Conservation (phyloP, 257 asterid species). For the Ehretia macrophylla region DNA sequence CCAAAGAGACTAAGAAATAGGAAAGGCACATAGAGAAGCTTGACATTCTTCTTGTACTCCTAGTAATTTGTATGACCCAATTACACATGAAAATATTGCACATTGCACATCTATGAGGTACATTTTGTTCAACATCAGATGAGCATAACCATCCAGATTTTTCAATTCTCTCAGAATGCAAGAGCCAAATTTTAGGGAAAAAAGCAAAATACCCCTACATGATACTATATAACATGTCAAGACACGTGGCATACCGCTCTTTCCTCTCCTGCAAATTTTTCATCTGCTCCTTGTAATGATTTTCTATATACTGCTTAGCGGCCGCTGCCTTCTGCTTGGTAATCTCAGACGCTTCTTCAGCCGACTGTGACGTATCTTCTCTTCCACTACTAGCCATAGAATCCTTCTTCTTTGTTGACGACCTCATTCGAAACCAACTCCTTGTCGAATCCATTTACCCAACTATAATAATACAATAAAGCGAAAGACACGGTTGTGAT, state of each 20-base stretch:
- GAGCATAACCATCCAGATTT: too few species aligned
- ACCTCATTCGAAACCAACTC: not conserved
- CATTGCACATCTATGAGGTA: too few species aligned
- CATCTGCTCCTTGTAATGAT: constrained; percentile 6
- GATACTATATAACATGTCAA: not conserved
- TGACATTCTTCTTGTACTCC: too few species aligned
- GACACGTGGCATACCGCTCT: not conserved
- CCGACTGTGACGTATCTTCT: not conserved
- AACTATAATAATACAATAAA: too few species aligned
- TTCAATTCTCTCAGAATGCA: not conserved
- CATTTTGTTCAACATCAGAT: too few species aligned
- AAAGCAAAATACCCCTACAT: not conserved
- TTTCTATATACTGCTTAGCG: constrained; percentile 6
- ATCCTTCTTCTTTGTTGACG: not conserved
- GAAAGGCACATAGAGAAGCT: too few species aligned
- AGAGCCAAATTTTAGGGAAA: too few species aligned
- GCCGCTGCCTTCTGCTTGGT: constrained; percentile 5
- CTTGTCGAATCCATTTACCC: not conserved
- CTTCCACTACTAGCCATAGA: not conserved
- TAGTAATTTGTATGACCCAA: too few species aligned
- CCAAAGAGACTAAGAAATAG: too few species aligned
- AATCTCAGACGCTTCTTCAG: not conserved
- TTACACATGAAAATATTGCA: too few species aligned
- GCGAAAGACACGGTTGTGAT: not conserved
- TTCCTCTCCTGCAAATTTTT: constrained; percentile 4